A percentile compares a stretch with the other conserved stretches of the same genome.
Conservation (phyloP, 2,329 filamentous ascomycete species). For the Talaromyces sp. region DNA sequence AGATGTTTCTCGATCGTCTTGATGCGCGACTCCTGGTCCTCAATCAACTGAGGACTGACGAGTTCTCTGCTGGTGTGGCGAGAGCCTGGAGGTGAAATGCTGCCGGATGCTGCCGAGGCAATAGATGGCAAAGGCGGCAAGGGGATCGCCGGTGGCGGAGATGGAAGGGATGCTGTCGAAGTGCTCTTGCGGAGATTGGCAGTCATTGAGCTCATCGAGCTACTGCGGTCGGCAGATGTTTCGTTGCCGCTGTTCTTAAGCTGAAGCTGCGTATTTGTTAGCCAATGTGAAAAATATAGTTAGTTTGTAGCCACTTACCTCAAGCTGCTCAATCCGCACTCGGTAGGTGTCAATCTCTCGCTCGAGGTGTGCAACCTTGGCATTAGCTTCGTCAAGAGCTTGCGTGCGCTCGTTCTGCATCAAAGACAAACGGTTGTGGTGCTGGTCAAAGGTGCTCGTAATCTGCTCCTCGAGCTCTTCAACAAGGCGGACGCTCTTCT, state of each 20-base stretch:
- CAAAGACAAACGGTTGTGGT: conserved; percentile 83
- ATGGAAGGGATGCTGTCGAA: conserved; percentile 78
- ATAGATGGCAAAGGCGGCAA: conserved; percentile 77
- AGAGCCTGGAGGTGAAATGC: conserved; percentile 55
- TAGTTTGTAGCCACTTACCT: conserved; percentile 51
- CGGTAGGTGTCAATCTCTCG: conserved; percentile 58
- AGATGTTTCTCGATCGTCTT: conserved; percentile 95
- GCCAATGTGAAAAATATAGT: conserved; percentile 1
- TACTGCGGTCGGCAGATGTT: conserved; percentile 48
- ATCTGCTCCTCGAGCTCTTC: conserved; percentile 97
- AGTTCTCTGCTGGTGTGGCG: conserved; percentile 79
- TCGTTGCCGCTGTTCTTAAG: conserved; percentile 37
- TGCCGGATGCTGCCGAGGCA: conserved; percentile 45
- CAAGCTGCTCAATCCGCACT: conserved; percentile 60
- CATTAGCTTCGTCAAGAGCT: conserved; percentile 73
- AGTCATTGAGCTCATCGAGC: conserved; percentile 50
- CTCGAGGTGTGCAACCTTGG: conserved; percentile 58
- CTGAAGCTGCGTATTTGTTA: conserved; percentile 28
- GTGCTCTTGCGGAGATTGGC: conserved; percentile 73
- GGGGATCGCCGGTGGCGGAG: conserved; percentile 92
- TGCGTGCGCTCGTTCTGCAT: conserved; percentile 68
- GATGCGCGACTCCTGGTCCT: conserved; percentile 93
- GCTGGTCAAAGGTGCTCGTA: conserved; percentile 90
- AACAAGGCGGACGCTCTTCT: conserved; percentile 86
- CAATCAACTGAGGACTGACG: conserved; percentile 72